Percentiles rank a stretch among this genome's conserved stretches.
Conservation (phyloP, 1,139 yeast species). For the Nakaseomyces glabratus region DNA sequence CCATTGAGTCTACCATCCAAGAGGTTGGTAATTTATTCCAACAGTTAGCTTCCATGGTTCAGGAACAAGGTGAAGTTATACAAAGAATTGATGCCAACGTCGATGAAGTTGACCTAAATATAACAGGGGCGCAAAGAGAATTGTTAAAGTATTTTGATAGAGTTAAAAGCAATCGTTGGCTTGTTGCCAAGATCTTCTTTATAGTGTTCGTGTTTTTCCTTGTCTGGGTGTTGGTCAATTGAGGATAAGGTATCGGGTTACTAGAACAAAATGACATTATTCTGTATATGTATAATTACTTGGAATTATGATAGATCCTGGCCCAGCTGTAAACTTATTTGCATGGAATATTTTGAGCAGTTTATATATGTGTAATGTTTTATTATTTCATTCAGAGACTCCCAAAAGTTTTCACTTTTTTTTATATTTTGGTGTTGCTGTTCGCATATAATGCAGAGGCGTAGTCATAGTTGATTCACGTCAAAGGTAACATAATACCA, state of each 20-base stretch:
- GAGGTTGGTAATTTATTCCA: constrained; percentile 93
- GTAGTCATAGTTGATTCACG: too few relatives aligned
- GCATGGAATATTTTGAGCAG: too few relatives aligned
- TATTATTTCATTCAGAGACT: too few relatives aligned
- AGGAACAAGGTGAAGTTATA: constrained; percentile 93
- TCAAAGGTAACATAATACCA: too few relatives aligned
- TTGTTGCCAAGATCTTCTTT: constrained; percentile 83
- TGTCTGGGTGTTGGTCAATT: constrained; percentile 71
- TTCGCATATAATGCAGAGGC: too few relatives aligned
- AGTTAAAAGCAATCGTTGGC: constrained; percentile 85
- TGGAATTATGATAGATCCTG: too few relatives aligned
- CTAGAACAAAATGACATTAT: not conserved
- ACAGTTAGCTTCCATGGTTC: constrained; percentile 94
- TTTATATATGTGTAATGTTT: too few relatives aligned
- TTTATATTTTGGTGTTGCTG: too few relatives aligned
- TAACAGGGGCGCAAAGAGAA: constrained; percentile 90
- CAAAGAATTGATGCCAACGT: constrained; percentile 94
- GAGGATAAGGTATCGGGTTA: not conserved
- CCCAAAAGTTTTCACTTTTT: too few relatives aligned
- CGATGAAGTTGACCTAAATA: constrained; percentile 83
- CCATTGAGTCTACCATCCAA: constrained; percentile 89
- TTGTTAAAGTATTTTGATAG: constrained; percentile 81
- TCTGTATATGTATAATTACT: too few relatives aligned
- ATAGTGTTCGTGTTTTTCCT: constrained; percentile 69
- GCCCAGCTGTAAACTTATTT: too few relatives aligned